Base-by-base conservation (phyloP, 345 rosid species). In the Euphorbia pulcherrima region DNA sequence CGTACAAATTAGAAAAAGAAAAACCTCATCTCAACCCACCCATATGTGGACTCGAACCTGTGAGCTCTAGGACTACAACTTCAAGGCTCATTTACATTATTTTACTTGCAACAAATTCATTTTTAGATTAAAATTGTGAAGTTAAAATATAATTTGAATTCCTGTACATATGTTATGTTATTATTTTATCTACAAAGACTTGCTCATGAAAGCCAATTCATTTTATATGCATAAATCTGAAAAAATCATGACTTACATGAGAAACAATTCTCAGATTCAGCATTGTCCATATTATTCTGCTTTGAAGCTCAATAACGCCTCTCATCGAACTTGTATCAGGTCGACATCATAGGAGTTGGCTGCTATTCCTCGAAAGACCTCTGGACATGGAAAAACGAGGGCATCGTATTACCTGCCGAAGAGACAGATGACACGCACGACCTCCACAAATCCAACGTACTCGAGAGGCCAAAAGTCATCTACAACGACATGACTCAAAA, bases 311-410 rank as follows among this genome's bases (percentile, higher is more conserved):
- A n/a, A n/a, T 41, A 53, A 14, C 59, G 27, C 37, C 29, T 40
- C 17, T 63, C 24, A 64, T 13, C 51, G 6, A 8, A 8, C 64
- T 24, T 41, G 53, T 20, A 70, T 68, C 86, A 94, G 97, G 99
- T 94, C 74, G 96, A 91, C 74, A 77, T 94, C 52, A 91, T 94
- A 62, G 97, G 97, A 54, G 99, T 91, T 52, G 88, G 95, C 65
- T 94, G 99, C 79, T 94, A 94, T 78, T 91, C 99, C 55, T 91
- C 99, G 20, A 85, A 85, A 81, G 96, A 94, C 77, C 81, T 94
- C 46, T 89, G 90, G 96, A 79, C 85, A 41, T 94, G 97, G 97
- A 90, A 81, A 75, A 89, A 90, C 14, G 97, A 94, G 68, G 97
- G 99, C 60, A 79, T 94, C 39, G 96, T 89, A 18, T 79, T 94